These are phyloP conservation scores for Penicillium cataractarum DNA, from an alignment of 495 filamentous ascomycete species.

Conservation along the genomic window DNA sequence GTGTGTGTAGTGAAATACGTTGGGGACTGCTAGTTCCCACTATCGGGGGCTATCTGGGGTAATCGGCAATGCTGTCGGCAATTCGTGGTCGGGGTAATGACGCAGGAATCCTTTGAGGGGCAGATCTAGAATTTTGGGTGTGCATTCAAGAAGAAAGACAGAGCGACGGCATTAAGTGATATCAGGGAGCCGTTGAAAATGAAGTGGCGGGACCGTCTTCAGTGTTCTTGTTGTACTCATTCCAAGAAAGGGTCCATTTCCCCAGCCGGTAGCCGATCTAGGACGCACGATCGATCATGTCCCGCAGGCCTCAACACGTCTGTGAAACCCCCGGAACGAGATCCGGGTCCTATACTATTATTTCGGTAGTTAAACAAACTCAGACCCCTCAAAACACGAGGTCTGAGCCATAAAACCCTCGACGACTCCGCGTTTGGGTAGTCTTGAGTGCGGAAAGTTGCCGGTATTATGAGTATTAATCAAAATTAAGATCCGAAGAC, in stretches of 20 bases:
- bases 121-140: neutral
- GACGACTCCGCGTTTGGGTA: neutral
- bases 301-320: neutral
- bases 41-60: neutral
- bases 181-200: neutral
- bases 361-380: neutral
- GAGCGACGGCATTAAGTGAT: neutral
- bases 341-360: neutral
- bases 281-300: neutral
- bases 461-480: neutral
- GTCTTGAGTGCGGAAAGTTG: neutral
- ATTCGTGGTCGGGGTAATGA: neutral
- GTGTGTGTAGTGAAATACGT: neutral
- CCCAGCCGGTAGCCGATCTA: neutral
- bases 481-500: neutral
- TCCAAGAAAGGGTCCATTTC: neutral
- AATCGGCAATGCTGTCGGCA: constrained; percentile 12
- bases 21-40: neutral
- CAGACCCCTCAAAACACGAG: neutral
- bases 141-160: neutral
- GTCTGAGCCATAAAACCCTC: neutral
- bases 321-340: neutral
- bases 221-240: neutral
- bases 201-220: neutral
- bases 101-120: neutral